Evolutionary conservation across 805 yeast species (phyloP).

Genomic region (Hanseniaspora osmophila): DNA sequence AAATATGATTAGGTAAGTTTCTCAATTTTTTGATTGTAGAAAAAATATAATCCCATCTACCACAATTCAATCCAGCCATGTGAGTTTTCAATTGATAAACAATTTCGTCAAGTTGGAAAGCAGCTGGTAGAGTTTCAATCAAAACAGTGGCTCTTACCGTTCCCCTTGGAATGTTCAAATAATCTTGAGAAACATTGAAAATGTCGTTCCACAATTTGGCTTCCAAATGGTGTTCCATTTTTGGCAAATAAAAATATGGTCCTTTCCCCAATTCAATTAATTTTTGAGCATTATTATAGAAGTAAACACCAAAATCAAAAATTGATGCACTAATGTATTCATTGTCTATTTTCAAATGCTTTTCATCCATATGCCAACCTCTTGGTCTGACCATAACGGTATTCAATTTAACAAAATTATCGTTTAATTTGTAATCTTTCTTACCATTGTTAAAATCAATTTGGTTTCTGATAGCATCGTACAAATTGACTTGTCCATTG

Average conservation of each 20-base stretch:
- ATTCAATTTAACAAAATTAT: conserved; percentile 33
- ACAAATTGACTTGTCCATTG: conserved; percentile 69
- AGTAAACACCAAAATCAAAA: conserved; percentile 66
- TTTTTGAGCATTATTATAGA: conserved; percentile 59
- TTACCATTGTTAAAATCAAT: conserved; percentile 34
- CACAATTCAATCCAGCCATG: conserved; percentile 72
- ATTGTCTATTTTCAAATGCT: conserved; percentile 56
- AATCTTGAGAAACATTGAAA: conserved; percentile 64
- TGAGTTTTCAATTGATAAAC: conserved; percentile 64
- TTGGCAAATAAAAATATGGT: conserved; percentile 72
- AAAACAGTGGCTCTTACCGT: conserved; percentile 69
- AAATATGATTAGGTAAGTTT: conserved; percentile 48
- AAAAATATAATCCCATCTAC: conserved; percentile 82
- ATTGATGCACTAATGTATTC: conserved; percentile 69
- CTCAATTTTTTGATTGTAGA: conserved; percentile 65
- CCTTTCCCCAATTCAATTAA: conserved; percentile 53
- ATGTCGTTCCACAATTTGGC: conserved; percentile 77
- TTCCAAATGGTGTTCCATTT: conserved; percentile 77
- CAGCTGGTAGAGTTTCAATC: conserved; percentile 75
- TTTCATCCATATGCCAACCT: conserved; percentile 77
- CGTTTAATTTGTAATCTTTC: conserved; percentile 37
- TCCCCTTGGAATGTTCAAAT: conserved; percentile 54
- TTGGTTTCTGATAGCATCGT: conserved; percentile 60
- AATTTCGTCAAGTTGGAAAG: conserved; percentile 78
- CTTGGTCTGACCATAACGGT: conserved; percentile 76